Percentiles rank a stretch among this genome's conserved stretches.
Conservation (phyloP, 2,329 filamentous ascomycete genomes). For the Scedosporium minutisporum region DNA sequence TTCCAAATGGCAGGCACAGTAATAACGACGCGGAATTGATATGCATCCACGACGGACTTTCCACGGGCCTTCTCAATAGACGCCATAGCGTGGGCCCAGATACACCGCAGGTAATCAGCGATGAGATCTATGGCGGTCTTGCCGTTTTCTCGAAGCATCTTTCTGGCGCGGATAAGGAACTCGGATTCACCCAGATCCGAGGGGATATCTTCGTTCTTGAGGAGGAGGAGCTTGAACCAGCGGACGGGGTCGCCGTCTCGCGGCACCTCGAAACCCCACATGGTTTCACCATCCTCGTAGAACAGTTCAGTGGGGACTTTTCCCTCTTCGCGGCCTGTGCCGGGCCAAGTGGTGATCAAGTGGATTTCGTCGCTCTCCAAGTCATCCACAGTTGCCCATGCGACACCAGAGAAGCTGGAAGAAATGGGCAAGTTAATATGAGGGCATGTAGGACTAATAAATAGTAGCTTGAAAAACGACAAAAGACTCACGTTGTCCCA, state of each 20-base stretch:
- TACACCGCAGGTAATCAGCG: slow-evolving; percentile 18
- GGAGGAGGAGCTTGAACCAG: slow-evolving; percentile 33
- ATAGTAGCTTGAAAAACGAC: neutral
- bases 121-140: slow-evolving; percentile 20
- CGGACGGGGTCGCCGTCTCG: slow-evolving; percentile 13
- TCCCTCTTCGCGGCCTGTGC: slow-evolving; percentile 16
- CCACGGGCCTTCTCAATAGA: slow-evolving; percentile 18
- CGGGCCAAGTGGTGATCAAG: slow-evolving; percentile 21
- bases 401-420: slow-evolving; percentile 27
- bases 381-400: slow-evolving; percentile 23
- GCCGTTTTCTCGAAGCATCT: neutral
- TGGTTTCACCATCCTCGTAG: neutral
- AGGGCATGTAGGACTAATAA: too few species aligned
- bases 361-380: slow-evolving; percentile 16
- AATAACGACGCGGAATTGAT: slow-evolving; percentile 25
- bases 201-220: slow-evolving; percentile 21
- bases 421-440: neutral
- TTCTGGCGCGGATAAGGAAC: slow-evolving; percentile 12
- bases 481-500: slow-evolving; percentile 29
- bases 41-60: slow-evolving; percentile 11
- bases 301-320: slow-evolving; percentile 22
- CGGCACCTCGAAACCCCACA: slow-evolving; percentile 25
- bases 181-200: slow-evolving; percentile 12
- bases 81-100: slow-evolving; percentile 22
- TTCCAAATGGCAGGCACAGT: slow-evolving; percentile 39